Percentiles rank a stretch among this genome's conserved stretches.
Conservation (phyloP, 257 asterid species). For the Gentiana straminea region DNA sequence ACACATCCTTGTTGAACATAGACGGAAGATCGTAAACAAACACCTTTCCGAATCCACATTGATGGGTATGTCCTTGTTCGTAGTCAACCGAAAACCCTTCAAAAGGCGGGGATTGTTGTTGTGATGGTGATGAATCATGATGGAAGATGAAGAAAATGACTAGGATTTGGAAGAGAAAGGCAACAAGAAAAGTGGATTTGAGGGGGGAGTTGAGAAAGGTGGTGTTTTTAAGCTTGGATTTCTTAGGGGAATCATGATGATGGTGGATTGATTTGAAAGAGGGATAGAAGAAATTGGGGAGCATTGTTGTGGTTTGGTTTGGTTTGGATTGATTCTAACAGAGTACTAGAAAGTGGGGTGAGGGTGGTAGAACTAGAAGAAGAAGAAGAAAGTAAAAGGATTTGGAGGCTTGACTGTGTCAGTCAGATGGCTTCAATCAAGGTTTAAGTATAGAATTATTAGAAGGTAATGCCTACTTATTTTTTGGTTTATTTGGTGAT, state of each 20-base stretch:
- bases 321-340: not conserved
- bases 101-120: not conserved
- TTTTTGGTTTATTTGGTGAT: too few relatives aligned
- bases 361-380: too few relatives aligned
- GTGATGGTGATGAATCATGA: not conserved
- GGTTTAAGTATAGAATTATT: too few relatives aligned
- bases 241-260: constrained; percentile 4
- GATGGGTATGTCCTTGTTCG: not conserved
- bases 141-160: not conserved
- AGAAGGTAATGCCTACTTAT: too few relatives aligned
- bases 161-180: constrained; percentile 1
- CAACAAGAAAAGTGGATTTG: not conserved
- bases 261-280: not conserved
- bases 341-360: too few relatives aligned
- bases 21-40: constrained; percentile 45
- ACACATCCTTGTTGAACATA: constrained; percentile 30
- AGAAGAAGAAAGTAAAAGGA: too few relatives aligned
- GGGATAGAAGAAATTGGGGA: not conserved
- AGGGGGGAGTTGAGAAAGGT: constrained; percentile 1
- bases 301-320: constrained; percentile 3
- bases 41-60: constrained; percentile 23
- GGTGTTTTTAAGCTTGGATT: not conserved
- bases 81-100: not conserved
- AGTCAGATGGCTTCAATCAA: too few relatives aligned
- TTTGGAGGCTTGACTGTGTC: too few relatives aligned